Conservation (phyloP, 2,329 filamentous ascomycete genomes). For the Hymenoscyphus fructigenus region DNA sequence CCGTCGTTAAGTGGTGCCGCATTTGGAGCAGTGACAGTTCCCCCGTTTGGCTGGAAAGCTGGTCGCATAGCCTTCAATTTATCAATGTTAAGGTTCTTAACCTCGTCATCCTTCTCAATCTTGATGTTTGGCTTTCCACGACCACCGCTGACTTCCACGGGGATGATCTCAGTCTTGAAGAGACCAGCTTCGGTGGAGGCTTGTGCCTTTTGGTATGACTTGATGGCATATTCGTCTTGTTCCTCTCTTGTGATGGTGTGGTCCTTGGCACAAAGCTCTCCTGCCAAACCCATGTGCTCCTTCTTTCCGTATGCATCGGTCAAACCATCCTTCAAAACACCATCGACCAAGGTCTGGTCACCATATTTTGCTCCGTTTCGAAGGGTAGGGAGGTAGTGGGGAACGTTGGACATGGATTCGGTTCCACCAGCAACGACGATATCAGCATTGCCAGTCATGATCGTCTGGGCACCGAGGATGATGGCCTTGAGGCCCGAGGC, state of each 20-base stretch:
- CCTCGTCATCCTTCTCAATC: constrained; percentile 88
- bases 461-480: constrained; percentile 92
- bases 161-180: constrained; percentile 84
- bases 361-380: constrained; percentile 92
- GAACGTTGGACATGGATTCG: constrained; percentile 98
- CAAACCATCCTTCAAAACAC: constrained; percentile 89
- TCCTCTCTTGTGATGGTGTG: constrained; percentile 77
- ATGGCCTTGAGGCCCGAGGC: constrained; percentile 93
- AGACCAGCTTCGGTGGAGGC: constrained; percentile 76
- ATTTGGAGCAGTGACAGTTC: constrained; percentile 94
- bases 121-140: constrained; percentile 84
- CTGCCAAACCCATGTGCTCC: constrained; percentile 94
- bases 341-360: constrained; percentile 84
- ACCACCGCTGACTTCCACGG: constrained; percentile 82
- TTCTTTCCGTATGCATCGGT: constrained; percentile 89
- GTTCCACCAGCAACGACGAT: constrained; percentile 92
- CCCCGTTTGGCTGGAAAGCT: constrained; percentile 74
- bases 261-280: constrained; percentile 86
- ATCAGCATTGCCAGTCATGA: constrained; percentile 92
- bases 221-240: constrained; percentile 95
- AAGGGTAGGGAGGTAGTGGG: constrained; percentile 89
- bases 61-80: constrained; percentile 85
- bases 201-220: constrained; percentile 91
- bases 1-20: constrained; percentile 96
- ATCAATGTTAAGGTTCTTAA: constrained; percentile 86